Percentiles rank a stretch among this genome's conserved stretches.
Evolutionary conservation across 2,329 filamentous ascomycete species (phyloP).

Genomic region (Ambrosiella beaveri): DNA sequence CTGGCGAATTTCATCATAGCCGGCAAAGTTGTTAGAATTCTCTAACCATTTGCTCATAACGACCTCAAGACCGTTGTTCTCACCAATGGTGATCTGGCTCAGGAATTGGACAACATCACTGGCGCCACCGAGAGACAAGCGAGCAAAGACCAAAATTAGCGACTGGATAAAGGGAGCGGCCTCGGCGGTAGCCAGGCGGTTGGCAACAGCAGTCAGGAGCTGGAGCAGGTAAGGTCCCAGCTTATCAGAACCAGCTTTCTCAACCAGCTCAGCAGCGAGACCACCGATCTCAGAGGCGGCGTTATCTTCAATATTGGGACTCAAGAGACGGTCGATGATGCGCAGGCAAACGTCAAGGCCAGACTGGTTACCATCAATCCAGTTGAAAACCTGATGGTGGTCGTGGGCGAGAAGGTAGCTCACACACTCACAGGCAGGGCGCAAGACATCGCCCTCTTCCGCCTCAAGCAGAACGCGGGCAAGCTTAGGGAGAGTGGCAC

Average conservation of each 20-base stretch:
- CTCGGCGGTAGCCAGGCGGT: conserved; percentile 63
- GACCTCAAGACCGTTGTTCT: conserved; percentile 67
- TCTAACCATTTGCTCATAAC: conserved; percentile 93
- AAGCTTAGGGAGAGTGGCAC: conserved; percentile 71
- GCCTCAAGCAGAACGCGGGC: conserved; percentile 67
- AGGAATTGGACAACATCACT: conserved; percentile 86
- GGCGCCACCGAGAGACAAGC: conserved; percentile 68
- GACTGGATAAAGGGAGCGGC: conserved; percentile 88
- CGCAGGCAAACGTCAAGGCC: conserved; percentile 78
- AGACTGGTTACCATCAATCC: conserved; percentile 59
- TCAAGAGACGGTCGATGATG: conserved; percentile 81
- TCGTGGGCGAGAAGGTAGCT: conserved; percentile 85
- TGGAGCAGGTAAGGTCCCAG: conserved; percentile 81
- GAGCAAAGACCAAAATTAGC: conserved; percentile 84
- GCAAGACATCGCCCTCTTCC: conserved; percentile 72
- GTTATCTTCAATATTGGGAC: conserved; percentile 72
- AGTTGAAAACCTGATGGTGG: conserved; percentile 73
- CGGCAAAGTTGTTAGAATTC: conserved; percentile 93
- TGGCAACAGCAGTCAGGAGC: conserved; percentile 75
- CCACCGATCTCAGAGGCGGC: conserved; percentile 92
- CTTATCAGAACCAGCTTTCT: conserved; percentile 81
- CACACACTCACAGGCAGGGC: conserved; percentile 68
- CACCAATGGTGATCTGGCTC: conserved; percentile 62
- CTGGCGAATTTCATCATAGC: conserved; percentile 91
- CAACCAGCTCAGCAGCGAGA: conserved; percentile 82